These are phyloP conservation scores for Cyberlindnera saturnus DNA, from an alignment of 805 yeast species.

Conservation along the genomic window DNA sequence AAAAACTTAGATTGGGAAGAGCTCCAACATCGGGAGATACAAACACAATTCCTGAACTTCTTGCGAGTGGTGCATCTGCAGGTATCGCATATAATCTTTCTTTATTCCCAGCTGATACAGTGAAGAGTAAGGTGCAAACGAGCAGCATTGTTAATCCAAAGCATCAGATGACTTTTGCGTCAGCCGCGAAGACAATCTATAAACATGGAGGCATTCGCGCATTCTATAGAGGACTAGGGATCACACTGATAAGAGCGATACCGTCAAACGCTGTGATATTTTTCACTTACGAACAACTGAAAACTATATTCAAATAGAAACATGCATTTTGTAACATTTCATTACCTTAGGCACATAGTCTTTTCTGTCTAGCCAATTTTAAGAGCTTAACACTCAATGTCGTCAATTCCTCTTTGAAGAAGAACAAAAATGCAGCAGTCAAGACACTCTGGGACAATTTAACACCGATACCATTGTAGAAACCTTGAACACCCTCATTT, in stretches of 20 bases:
- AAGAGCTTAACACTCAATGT: conserved; percentile 50
- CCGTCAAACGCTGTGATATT: conserved; percentile 91
- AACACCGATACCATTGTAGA: conserved; percentile 76
- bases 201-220: conserved; percentile 57
- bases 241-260: conserved; percentile 72
- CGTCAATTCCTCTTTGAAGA: conserved; percentile 82
- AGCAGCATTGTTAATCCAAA: conserved; percentile 29
- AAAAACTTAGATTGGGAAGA: conserved; percentile 25
- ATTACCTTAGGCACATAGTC: neutral
- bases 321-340: neutral
- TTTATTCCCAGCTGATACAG: conserved; percentile 84
- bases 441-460: conserved; percentile 79
- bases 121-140: conserved; percentile 83
- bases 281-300: conserved; percentile 65
- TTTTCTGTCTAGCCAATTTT: conserved; percentile 29
- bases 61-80: conserved; percentile 80
- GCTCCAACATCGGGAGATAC: conserved; percentile 13
- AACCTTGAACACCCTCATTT: conserved; percentile 69
- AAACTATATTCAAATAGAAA: conserved; percentile 23
- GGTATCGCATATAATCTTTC: conserved; percentile 78
- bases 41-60: conserved; percentile 44
- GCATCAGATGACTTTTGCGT: conserved; percentile 25
- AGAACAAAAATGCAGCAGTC: conserved; percentile 86
- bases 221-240: conserved; percentile 79
- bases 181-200: conserved; percentile 36